phyloP scores from a whole-genome alignment of 257 asterid species.

The Buddleja alternifolia region DNA sequence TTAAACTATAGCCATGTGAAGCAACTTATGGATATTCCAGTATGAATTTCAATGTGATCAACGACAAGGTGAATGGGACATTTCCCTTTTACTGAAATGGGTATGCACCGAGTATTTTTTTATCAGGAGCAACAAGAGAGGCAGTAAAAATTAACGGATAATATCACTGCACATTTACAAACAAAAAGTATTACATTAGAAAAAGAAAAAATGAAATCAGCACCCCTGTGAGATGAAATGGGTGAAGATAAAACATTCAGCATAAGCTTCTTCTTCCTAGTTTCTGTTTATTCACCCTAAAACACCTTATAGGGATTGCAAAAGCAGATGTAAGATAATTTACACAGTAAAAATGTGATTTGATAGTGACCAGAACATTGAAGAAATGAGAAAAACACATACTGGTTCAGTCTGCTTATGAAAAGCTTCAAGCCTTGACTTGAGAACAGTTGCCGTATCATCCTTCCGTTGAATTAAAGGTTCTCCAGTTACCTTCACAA shows the following conservation, averaged over 20 bases:
- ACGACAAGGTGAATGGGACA: too few species aligned
- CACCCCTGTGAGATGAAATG: slow-evolving; percentile 8
- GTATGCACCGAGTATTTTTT: too few species aligned
- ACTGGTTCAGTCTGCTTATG: slow-evolving; percentile 95
- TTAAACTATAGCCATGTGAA: too few species aligned
- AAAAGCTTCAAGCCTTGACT: slow-evolving; percentile 92
- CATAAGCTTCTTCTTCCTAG: background rate
- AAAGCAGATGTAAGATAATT: slow-evolving; percentile 11
- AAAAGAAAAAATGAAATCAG: background rate
- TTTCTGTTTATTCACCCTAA: slow-evolving; percentile 3
- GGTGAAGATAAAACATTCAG: too few species aligned
- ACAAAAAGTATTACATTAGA: background rate
- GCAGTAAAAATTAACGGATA: too few species aligned
- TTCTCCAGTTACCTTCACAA: slow-evolving; percentile 74
- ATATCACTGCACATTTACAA: background rate
- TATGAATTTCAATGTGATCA: background rate
- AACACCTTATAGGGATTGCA: background rate
- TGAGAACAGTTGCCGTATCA: slow-evolving; percentile 89
- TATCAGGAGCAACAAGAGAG: too few species aligned
- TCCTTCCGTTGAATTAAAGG: slow-evolving; percentile 92
- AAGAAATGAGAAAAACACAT: slow-evolving; percentile 23
- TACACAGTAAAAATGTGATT: background rate
- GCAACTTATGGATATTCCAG: background rate
- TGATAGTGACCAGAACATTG: slow-evolving; percentile 11
- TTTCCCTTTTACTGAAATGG: too few species aligned